Evolutionary conservation across 2,329 filamentous ascomycete species (phyloP), one percentile per base, ranked within the genome.

Genomic region (Paracamarosporium sp.): DNA sequence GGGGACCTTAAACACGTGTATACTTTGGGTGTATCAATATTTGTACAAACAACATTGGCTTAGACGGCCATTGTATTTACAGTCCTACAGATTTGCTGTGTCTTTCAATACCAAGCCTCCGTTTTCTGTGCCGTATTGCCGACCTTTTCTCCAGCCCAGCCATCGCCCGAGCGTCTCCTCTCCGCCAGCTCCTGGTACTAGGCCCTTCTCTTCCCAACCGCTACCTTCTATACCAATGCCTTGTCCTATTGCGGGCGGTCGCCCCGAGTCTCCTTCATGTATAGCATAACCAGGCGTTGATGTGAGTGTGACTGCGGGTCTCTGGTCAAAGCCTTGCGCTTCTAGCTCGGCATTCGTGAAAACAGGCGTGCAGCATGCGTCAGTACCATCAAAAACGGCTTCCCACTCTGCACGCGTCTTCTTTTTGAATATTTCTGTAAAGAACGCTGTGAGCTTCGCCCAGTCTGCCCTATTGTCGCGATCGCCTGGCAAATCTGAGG

Each of bases 361-460:
- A 1, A 98, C 91, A 0, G 94, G 94, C n/a, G 91, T 92, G 62
- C 90, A 92, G 75, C 94, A 98, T 1, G 94, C 94, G 78, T 98
- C 94, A 0, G 91, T 95, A 11, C 90, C 91, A 73, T 96, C 91
- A 73, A 97, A 98, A 5, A 96, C 80, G 3, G 59, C 73, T 77
- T 97, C 94, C 94, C 94, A 98, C 73, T 96, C 89, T 0, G 77
- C 72, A 31, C 93, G 83, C 4, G 89, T 90, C 78, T 88, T 92
- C 43, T 80, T 76, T 73, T 83, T 86, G 76, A 98, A 97, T 0
- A 80, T 81, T 3, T 72, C 72, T 2, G 83, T 83, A 64, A 96
- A 89, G 2, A 86, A 72, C 1, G 77, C 69, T 50, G 83, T 83
- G 66, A 97, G 81, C 45, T 81, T 84, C 0, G 86, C 84, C 93